Evolutionary conservation across 768 basidiomycete genomes (phyloP), one percentile per base, ranked within the genome.

Genomic region (Russula virescens): DNA sequence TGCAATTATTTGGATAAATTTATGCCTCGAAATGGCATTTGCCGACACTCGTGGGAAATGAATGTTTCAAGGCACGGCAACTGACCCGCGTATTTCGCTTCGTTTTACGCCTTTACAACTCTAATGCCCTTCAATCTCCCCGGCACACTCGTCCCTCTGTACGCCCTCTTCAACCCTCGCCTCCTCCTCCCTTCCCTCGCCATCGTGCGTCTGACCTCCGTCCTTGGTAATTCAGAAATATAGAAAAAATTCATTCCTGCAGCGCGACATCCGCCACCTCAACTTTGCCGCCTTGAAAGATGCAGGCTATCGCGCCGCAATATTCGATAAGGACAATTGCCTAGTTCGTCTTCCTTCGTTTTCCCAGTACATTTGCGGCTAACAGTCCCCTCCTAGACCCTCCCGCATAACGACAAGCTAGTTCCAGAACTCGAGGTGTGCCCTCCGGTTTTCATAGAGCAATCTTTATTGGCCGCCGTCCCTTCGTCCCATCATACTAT

Each of bases 271-370:
- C 69, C 89, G 91, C 79, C 81, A 87, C 66, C 79, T 95, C 69
- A 84, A 95, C 73, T 94, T 92, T 78, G 68, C 68, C 10, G 84
- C 84, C 42, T 77, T 98, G 43, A 81, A 81, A 60, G 78, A 79
- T 60, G 83, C 86, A 9, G 94, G 95, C 5, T 94, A 92, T 71
- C 83, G 85, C 50, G 94, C 90, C n/a, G 91, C 88, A 3, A 85
- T 99, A 1, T 89, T 98, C 68, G 96, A 98, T 80, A 98, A 98
- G 75, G 96, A 99, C 71, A 98, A 99, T 69, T 98, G 96, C 71
- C 75, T 98, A 67, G 96, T 92, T 19, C 5, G 52, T 52, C 40
- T 1, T 9, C 31, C 13, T 26, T 35, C 43, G 21, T 34, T 7
- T 8, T 31, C 18, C 35, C 18, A 38, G 1, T 21, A 11, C 11